These are phyloP conservation scores for Fabrea salina DNA, from an alignment of 169 alveolate genomes.

Conservation along the genomic window DNA sequence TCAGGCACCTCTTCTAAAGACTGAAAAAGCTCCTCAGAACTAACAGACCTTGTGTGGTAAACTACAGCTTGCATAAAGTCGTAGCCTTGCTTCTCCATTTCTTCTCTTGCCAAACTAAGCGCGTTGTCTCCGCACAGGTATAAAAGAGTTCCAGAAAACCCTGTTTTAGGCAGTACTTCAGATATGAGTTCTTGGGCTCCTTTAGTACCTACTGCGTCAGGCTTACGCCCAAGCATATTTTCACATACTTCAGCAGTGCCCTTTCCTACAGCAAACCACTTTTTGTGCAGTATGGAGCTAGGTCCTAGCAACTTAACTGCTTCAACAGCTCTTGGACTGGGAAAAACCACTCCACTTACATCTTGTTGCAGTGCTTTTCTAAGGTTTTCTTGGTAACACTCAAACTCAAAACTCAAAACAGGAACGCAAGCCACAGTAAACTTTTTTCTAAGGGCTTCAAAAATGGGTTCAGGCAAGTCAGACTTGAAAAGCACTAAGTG, in stretches of 20 bases:
- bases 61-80: not conserved
- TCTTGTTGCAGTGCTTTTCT: not conserved
- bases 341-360: not conserved
- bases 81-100: not conserved
- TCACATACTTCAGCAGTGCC: not conserved
- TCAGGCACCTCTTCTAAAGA: not conserved
- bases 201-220: not conserved
- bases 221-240: not conserved
- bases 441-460: not conserved
- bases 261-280: not conserved
- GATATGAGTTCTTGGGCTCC: not conserved
- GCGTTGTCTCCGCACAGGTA: constrained; percentile 14
- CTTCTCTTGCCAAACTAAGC: not conserved
- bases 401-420: not conserved
- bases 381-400: not conserved
- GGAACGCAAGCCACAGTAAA: not conserved
- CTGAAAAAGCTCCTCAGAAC: not conserved
- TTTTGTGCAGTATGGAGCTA: not conserved
- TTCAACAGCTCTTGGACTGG: not conserved
- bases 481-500: not conserved
- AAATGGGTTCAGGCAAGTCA: not conserved
- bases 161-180: not conserved
- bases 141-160: not conserved
- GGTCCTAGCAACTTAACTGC: constrained; percentile 12
- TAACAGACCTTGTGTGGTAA: not conserved